Evolutionary conservation across 73 alveolate genomes (phyloP), one percentile per base, ranked within the genome.

Genomic region (Tetrahymena elliotti): DNA sequence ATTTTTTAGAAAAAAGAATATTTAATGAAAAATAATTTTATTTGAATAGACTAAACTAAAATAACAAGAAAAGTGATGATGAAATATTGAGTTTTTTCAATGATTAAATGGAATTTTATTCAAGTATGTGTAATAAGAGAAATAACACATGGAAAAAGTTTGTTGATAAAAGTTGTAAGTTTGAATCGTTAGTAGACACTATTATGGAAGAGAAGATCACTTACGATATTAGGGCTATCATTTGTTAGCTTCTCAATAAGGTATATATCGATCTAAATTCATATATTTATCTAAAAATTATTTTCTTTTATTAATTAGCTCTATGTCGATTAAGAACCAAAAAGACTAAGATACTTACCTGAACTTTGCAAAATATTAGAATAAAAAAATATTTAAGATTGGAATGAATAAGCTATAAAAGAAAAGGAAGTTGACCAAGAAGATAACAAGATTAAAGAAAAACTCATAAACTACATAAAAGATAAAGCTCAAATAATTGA

Each of bases 141-240:
- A 94, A 94, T 88, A 94, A 94, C 53, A 94, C 96, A 11, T 94
- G 96, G 96, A 94, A 94, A 35, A 88, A 93, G 92, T 94, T 94
- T 52, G 96, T 94, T 38, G 96, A 94, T 18, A 35, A 39, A 11
- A 84, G 93, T 94, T 47, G 93, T 4, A 41, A 52, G 36, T 84
- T 47, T 88, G 95, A 94, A 37, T 94, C 93, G 2, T 35, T 94
- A 35, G 93, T 84, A 33, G 82, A 31, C 24, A 93, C 93, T 84
- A 31, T 94, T 47, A 53, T 84, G 41, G 93, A 94, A 84, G 84
- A 84, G 22, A 52, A 94, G 93, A 94, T 94, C 10, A 54, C 95
- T 33, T 35, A 33, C 35, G 96, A 94, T 88, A 94, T 94, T 92
- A 94, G 96, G 38, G 95, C 96, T 20, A 94, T 94, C 27, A 94